These are phyloP conservation scores for Paspalum vaginatum DNA, from an alignment of 176 grass and related monocot species.

Conservation along the genomic window DNA sequence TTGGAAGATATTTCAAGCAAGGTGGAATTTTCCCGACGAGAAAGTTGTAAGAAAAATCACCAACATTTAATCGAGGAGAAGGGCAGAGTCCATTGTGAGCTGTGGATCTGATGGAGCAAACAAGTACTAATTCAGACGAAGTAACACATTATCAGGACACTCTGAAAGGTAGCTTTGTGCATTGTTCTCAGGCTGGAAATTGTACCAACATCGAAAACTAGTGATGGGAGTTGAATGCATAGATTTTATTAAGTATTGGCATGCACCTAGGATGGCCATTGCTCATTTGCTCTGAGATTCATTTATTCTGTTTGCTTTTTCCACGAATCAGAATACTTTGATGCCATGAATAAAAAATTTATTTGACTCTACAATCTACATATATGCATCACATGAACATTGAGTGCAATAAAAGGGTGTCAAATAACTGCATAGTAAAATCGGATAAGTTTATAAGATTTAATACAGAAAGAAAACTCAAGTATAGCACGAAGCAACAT, in stretches of 20 bases:
- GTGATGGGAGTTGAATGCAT: neutral
- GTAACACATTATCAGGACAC: conserved; percentile 15
- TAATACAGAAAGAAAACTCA: neutral
- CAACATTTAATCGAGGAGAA: conserved; percentile 63
- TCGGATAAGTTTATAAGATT: neutral
- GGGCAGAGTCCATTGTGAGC: conserved; percentile 67
- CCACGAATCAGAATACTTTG: neutral
- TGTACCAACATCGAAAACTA: neutral
- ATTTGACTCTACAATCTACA: neutral
- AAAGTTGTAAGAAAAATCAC: conserved; percentile 98
- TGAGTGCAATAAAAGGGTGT: neutral
- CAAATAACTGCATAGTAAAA: neutral
- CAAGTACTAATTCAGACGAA: neutral
- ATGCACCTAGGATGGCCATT: neutral
- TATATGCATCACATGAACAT: neutral
- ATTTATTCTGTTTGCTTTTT: neutral
- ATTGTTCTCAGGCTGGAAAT: neutral
- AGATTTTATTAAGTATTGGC: neutral
- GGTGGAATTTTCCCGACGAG: conserved; percentile 87
- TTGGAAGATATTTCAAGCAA: conserved; percentile 95
- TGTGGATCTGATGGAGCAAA: conserved; percentile 46
- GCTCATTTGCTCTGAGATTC: neutral
- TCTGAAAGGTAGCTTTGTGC: neutral
- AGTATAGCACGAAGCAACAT: neutral
- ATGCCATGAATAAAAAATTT: neutral